Percentiles rank a stretch among this genome's conserved stretches.
Conservation (phyloP, 176 grass and related monocot genomes). For the Triticum turgidum region DNA sequence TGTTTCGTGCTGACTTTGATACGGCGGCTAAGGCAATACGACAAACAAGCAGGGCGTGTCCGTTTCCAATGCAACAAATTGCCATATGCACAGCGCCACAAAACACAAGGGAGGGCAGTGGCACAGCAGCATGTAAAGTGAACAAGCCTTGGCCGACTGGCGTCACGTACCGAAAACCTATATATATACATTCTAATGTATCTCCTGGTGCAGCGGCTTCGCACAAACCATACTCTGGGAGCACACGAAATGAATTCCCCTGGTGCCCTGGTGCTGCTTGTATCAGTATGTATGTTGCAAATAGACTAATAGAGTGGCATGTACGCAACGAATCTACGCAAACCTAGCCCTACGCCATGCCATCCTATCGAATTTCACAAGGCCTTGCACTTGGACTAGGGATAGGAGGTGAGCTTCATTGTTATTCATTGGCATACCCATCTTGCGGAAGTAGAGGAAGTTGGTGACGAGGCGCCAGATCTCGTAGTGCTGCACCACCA, state of each 20-base stretch:
- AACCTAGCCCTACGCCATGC: not conserved
- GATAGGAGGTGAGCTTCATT: not conserved
- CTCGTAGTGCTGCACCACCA: conserved; percentile 81
- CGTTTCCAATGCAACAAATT: not conserved
- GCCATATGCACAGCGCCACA: not conserved
- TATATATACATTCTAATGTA: too few species aligned
- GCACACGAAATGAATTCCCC: not conserved
- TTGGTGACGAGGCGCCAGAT: conserved; percentile 99
- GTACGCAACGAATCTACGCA: not conserved
- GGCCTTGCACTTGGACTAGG: not conserved
- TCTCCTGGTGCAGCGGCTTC: too few species aligned
- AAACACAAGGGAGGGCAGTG: not conserved
- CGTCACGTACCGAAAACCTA: not conserved
- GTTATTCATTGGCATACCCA: conserved; percentile 47
- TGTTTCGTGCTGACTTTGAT: not conserved
- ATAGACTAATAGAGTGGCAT: not conserved
- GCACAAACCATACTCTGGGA: too few species aligned
- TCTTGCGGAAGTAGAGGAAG: conserved; percentile 99
- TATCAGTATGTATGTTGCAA: not conserved
- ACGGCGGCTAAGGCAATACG: not conserved
- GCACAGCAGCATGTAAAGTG: not conserved
- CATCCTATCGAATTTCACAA: not conserved
- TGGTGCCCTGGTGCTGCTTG: not conserved
- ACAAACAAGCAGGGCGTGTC: not conserved
- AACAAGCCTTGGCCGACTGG: not conserved